Base-by-base conservation (phyloP, 2,329 filamentous ascomycete species). In the Aspergillus uvarum region DNA sequence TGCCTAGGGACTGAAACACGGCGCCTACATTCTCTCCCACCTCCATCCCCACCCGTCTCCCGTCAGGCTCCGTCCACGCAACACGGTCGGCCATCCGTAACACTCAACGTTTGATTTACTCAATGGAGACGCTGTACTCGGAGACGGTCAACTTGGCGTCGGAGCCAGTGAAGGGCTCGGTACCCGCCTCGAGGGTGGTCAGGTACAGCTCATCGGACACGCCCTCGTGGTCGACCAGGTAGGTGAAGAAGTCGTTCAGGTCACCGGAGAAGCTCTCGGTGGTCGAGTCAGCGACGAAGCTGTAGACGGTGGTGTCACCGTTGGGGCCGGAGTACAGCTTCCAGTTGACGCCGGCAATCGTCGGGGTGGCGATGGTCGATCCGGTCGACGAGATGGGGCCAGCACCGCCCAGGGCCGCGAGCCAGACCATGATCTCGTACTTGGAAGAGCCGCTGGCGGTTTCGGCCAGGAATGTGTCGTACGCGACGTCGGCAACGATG, bases 371-470 rank as follows among this genome's bases (percentile, higher is more conserved):
- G 63, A 87, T 78, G 5, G 83, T 66, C 19, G 74, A 76, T 54
- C 85, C 84, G 1, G 69, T 73, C 21, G 71, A 73, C 8, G 73
- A 75, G 76, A 88, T 85, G 24, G 85, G 83, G 5, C 84, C 84
- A 2, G 83, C 84, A 54, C 82, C 81, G 26, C 82, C 84, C 49
- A 86, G 73, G 31, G 83, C 83, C 3, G 78, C 82, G 50, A 87
- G 77, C 86, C 87, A 89, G 65, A 89, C 80, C 86, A 89, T 89
- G 66, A 89, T 77, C 73, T 89, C 87, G 68, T 85, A 87, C 66
- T 84, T 77, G n/a, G 79, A 69, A 51, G 64, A 70, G 47, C 77
- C 79, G 31, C 74, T 73, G 1, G 82, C 78, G 19, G 77, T 77
- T 47, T 81, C 77, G 29, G 72, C 68, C 7, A 85, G 85, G 75